phyloP scores from a whole-genome alignment of 257 asterid species.

The Solanum chilense region DNA sequence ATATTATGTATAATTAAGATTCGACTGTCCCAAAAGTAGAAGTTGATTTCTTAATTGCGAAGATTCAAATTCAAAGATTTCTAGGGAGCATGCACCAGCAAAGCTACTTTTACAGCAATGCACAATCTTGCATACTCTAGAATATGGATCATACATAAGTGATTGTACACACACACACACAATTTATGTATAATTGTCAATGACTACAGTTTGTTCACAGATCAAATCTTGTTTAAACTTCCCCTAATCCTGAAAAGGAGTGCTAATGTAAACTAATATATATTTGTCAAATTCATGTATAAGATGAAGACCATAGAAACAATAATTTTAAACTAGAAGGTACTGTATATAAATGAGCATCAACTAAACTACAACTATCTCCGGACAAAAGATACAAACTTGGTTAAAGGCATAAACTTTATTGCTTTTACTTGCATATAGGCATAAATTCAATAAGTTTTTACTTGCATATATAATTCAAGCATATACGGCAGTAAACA shows the following conservation, averaged over 20 bases:
- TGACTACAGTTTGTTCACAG: background rate
- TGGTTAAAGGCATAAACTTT: background rate
- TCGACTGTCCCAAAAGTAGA: background rate
- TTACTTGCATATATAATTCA: background rate
- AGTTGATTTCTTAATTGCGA: background rate
- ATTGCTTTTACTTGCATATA: background rate
- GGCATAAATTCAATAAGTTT: background rate
- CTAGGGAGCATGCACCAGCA: background rate
- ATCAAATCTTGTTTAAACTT: background rate
- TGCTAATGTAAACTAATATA: background rate
- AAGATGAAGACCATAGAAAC: background rate
- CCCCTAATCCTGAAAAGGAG: background rate
- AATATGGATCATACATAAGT: background rate
- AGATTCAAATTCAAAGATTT: background rate
- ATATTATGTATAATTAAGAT: background rate
- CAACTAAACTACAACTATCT: background rate
- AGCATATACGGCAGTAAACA: background rate
- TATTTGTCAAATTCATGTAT: background rate
- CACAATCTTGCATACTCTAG: background rate
- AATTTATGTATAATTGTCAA: background rate
- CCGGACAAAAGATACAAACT: background rate
- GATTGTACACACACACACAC: background rate
- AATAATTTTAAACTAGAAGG: background rate
- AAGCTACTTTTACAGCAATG: background rate
- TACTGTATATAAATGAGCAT: background rate